Base-by-base conservation (phyloP, 176 grass and related monocot genomes). In the Thinopyrum elongatum region DNA sequence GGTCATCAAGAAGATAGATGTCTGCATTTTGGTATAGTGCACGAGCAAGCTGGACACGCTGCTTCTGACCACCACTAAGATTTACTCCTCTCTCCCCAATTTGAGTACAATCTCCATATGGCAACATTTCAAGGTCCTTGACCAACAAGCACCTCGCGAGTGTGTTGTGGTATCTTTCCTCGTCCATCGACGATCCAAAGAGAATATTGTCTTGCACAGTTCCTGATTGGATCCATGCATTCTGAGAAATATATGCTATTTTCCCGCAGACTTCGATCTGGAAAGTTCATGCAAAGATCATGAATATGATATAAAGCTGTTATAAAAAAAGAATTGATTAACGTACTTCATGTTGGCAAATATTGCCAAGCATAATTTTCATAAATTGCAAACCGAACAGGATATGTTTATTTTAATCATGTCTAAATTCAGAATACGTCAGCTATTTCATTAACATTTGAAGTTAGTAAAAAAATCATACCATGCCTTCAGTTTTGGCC, bases 61-160 rank as follows among this genome's bases (percentile, higher is more conserved):
- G 97, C 83, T 98, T 98, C 89, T 98, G 97, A 10, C 97, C 97
- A 26, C 97, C 97, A 57, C 97, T 98, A 42, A 98, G 92, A 90
- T 95, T 98, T 83, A 95, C 44, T 12, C 97, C 97, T 90, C 97
- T 92, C 82, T 98, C 97, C 19, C 97, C 94, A 60, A 98, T 98
- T 90, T 95, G 83, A 83, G 97, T 98, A 66, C 16, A 41, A 11
- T 98, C 94, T 73, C 94, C 90, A 34, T 88, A 91, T 66, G 91
- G 97, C 21, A 98, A 44, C 81, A 94, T 92, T 86, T 88, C 79
- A 79, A 98, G 90, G 66, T 98, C 93, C 72, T 98, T 94, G 2
- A 92, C 88, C 27, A 98, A 83, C 75, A 92, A 94, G 61, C 93
- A 98, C 51, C 34, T 94, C 15, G 61, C 74, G 39, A 98, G 94